These are phyloP conservation scores for Pichia gijzeniarum DNA, from an alignment of 805 yeast genomes.

Conservation along the genomic window DNA sequence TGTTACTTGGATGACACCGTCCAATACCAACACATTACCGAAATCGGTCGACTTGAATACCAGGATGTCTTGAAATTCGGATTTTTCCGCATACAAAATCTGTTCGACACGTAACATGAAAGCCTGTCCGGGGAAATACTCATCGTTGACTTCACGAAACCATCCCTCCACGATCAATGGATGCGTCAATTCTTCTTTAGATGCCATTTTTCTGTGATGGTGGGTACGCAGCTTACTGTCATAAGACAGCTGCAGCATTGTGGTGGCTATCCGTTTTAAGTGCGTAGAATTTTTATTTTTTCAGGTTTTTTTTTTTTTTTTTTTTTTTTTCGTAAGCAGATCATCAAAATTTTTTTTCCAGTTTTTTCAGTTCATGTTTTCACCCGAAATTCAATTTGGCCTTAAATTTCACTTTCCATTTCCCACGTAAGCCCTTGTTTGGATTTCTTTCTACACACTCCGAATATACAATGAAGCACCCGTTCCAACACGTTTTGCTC, in stretches of 20 bases:
- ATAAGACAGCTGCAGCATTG: no score
- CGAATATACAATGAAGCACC: constrained; percentile 49
- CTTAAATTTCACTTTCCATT: no score
- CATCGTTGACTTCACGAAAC: constrained; percentile 72
- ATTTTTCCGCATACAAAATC: constrained; percentile 59
- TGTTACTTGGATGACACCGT: constrained; percentile 86
- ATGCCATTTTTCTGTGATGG: no score
- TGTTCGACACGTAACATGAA: constrained; percentile 57
- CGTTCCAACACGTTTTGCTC: constrained; percentile 54
- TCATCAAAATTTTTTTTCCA: constrained; percentile 5
- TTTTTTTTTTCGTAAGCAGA: no score
- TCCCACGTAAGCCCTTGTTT: no score
- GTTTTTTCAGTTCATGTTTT: no score
- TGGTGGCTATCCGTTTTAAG: no score
- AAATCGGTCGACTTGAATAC: constrained; percentile 69
- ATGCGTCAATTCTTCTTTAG: constrained; percentile 30
- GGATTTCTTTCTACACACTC: not conserved
- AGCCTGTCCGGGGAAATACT: constrained; percentile 83
- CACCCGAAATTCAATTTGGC: no score
- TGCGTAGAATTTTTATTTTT: no score
- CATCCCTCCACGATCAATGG: constrained; percentile 59
- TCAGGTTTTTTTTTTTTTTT: no score
- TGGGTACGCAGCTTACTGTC: no score
- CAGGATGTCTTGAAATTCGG: constrained; percentile 75
- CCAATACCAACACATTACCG: constrained; percentile 85